Evolutionary conservation across 257 asterid genomes (phyloP), one percentile per base, ranked within the genome.

Genomic region (Pogostemon cablin): DNA sequence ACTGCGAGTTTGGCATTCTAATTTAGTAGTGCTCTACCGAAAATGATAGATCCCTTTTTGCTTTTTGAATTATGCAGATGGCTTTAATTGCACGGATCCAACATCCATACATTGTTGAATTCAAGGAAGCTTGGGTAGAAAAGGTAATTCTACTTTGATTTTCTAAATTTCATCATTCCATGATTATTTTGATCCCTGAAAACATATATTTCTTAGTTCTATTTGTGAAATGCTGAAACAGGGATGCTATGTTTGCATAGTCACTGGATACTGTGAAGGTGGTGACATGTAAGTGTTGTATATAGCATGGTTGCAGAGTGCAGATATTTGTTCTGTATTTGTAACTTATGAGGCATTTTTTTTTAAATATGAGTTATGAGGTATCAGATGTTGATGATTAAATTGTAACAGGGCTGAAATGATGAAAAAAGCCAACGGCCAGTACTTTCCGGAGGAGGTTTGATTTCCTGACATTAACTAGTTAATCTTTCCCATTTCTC

Each of bases 161-260:
- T 74, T 67, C 17, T 42, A 46, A 10, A 47, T 63, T 25, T 15
- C 47, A 17, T 65, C 6, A 42, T 69, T 57, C 57, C 62, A 32
- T 35, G 64, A 50, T 49, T 38, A 1, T 44, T 69, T 69, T 52
- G 46, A 34, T 75, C 17, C 63, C 43, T 0, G 43, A 56, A 48
- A 72, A 60, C 47, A 47, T 17, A 55, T 3, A 9, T 58, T 55
- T 40, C 25, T 4, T 44, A 12, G 11, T 41, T 69, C 68, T 5
- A 2, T 7, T 9, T 75, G 53, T 65, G 17, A 47, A 81, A 79
- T 74, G 67, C 20, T 62, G 32, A 59, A 74, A 67, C 81, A 91
- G 99, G 99, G 99, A 59, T 95, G 99, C 80, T 95, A 91, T 81
- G 99, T 95, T 67, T 95, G 99, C 86, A 95, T 95, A 70, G 90